A percentile compares a stretch with the other conserved stretches of the same genome.
Conservation (phyloP, 345 rosid species). For the Gossypium raimondii region DNA sequence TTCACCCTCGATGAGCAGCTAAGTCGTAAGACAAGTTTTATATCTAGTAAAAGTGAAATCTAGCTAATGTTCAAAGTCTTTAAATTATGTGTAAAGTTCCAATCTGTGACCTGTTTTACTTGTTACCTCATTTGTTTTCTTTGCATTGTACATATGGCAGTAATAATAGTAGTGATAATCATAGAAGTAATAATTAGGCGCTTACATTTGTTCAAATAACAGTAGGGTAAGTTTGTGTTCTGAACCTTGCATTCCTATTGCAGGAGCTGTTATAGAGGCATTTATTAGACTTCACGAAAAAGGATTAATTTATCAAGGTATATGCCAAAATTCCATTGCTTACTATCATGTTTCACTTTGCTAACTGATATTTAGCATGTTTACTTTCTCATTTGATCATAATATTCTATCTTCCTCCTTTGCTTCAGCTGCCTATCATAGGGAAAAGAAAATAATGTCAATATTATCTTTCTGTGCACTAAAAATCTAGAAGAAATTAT, state of each 20-base stretch:
- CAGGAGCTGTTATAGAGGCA: constrained; percentile 92
- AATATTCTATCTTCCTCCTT: not conserved
- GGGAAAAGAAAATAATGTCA: not conserved
- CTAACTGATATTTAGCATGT: not conserved
- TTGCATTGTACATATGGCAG: not conserved
- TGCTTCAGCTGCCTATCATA: not conserved
- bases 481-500: not conserved
- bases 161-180: not conserved
- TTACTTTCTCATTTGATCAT: not conserved
- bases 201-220: not conserved
- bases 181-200: not conserved
- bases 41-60: constrained; percentile 24
- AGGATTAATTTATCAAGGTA: constrained; percentile 95
- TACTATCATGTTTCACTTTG: not conserved
- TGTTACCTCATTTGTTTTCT: not conserved
- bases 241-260: constrained; percentile 27
- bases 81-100: constrained; percentile 10
- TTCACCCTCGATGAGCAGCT: constrained; percentile 97
- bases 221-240: constrained; percentile 17
- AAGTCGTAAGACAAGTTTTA: constrained; percentile 84
- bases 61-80: constrained; percentile 13
- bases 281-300: constrained; percentile 88
- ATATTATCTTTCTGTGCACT: too few species aligned
- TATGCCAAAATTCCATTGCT: not conserved
- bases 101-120: not conserved